These are phyloP conservation scores for Colletotrichum horii DNA, from an alignment of 2,329 filamentous ascomycete species.

Conservation along the genomic window DNA sequence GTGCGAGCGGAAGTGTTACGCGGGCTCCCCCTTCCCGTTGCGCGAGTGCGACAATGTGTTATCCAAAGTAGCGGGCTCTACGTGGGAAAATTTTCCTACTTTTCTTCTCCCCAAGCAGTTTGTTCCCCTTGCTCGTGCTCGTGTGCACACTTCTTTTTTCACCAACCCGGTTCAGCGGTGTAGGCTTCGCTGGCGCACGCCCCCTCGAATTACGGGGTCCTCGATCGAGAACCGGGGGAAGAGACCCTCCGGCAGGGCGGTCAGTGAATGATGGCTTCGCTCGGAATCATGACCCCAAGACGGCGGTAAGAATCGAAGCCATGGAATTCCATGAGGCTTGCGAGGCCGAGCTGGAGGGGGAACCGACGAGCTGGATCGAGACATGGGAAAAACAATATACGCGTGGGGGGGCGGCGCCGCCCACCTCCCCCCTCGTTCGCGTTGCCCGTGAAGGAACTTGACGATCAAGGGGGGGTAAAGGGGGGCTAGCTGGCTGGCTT, in stretches of 20 bases:
- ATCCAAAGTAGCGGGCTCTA: background rate
- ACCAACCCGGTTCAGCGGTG: background rate
- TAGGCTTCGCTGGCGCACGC: background rate
- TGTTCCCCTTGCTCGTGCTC: background rate
- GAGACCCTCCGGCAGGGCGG: background rate
- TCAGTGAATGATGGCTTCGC: background rate
- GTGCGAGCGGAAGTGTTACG: background rate
- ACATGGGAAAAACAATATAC: background rate
- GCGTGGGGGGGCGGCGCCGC: background rate
- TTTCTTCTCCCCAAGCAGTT: background rate
- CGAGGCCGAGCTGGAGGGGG: background rate
- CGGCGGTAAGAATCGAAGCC: background rate
- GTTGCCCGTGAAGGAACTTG: background rate
- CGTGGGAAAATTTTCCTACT: background rate
- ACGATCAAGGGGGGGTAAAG: background rate
- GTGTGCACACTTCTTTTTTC: background rate
- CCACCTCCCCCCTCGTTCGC: background rate
- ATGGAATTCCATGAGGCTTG: background rate
- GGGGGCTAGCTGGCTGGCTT: background rate
- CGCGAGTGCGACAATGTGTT: background rate
- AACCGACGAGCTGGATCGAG: constrained; percentile 7
- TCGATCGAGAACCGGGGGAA: background rate
- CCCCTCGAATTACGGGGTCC: background rate
- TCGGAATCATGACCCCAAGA: background rate
- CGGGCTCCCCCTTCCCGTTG: background rate